Evolutionary conservation across 192 early-diverging fungal species (phyloP), one percentile per base, ranked within the genome.

Genomic region (Mortierella antarctica): DNA sequence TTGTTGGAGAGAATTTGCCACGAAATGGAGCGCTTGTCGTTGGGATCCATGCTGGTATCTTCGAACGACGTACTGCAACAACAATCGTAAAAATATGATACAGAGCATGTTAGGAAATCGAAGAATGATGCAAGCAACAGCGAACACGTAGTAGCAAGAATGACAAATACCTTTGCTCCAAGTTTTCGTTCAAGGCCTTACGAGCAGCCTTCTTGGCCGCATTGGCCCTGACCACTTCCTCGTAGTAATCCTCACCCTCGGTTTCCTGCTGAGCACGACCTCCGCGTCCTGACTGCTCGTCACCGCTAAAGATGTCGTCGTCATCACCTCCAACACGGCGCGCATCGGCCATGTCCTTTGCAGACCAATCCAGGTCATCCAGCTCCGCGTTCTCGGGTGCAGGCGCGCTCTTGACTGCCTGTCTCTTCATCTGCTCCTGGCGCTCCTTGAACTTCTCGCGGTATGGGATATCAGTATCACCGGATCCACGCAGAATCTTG

Each of bases 1-100:
- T 95, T 94, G 88, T 99, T 99, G 83, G 95, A 93, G 73, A 97
- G 88, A 73, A 99, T 99, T 67, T 94, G 89, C 84, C 92, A 96
- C 64, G 90, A 92, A 42, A 94, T 92, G 23, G 84, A 78, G 45
- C 98, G 94, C 84, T 97, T 97, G 46, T 91, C 89, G 71, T 73
- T 84, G 57, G 65, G 71, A 70, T 87, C 54, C 47, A 74, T 71
- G 59, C 67, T 82, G 44, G 71, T 73, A 57, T 71, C 73, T 51
- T 82, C 80, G 53, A 82, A 74, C 8, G 80, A 82, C 1, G 80
- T 82, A 63, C 80, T 76, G 18, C 67, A 20, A 42, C 10, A 52
- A 41, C 18, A 9, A 46, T 62, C 18, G 44, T 23, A 31, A 40
- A 54, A 11, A 47, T 44, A 53, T 8, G n/a, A 21, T 11, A 10